Evolutionary conservation across 192 early-diverging fungal species (phyloP).

Genomic region (Umbelopsis isabellina): DNA sequence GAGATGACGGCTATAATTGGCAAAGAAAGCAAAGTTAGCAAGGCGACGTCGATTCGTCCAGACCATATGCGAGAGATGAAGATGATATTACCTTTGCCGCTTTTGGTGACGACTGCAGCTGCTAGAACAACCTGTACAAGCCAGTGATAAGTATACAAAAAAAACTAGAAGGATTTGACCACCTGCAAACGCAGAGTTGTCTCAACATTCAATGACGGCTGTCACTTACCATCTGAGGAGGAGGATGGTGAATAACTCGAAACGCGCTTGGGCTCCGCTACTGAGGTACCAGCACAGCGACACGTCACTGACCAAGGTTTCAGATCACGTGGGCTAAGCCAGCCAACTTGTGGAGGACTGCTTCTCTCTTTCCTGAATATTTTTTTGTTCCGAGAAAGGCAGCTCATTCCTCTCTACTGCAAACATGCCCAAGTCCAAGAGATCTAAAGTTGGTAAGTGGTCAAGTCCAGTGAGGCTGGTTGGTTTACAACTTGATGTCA

Average conservation of each 20-base stretch:
- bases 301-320: not conserved
- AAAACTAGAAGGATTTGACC: too few relatives aligned
- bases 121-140: slow-evolving; percentile 83
- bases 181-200: not conserved
- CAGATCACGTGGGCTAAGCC: slow-evolving; percentile 17
- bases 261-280: slow-evolving; percentile 14
- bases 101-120: slow-evolving; percentile 89
- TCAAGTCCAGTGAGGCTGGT: not conserved
- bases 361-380: slow-evolving; percentile 12
- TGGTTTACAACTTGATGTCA: not conserved
- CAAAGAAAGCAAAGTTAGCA: not conserved
- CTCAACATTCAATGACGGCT: not conserved
- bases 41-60: slow-evolving; percentile 3
- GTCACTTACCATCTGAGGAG: slow-evolving; percentile 19
- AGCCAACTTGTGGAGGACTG: not conserved
- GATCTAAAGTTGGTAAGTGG: slow-evolving; percentile 21
- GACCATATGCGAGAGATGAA: slow-evolving; percentile 13
- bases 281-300: slow-evolving; percentile 4
- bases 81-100: slow-evolving; percentile 78
- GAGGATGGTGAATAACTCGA: slow-evolving; percentile 20
- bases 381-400: slow-evolving; percentile 25
- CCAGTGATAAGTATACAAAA: not conserved
- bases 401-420: slow-evolving; percentile 18
- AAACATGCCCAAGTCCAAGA: slow-evolving; percentile 19
- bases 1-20: slow-evolving; percentile 72